phyloP scores from a whole-genome alignment of 1,139 yeast species.

The Suhomyces bokatorum region DNA sequence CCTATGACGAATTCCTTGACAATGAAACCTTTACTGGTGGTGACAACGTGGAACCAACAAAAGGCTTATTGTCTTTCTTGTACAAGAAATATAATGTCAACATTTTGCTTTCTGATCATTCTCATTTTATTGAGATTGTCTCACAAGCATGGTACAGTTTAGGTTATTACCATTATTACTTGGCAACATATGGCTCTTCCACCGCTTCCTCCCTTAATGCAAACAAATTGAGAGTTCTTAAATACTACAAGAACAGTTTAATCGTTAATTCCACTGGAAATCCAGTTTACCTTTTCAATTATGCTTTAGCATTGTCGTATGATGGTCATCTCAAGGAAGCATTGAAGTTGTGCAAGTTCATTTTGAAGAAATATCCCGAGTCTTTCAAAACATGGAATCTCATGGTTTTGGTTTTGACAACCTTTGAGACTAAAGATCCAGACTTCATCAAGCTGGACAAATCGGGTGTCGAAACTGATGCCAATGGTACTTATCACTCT shows the following conservation, averaged over 20 bases:
- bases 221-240: conserved; percentile 22
- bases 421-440: conserved; percentile 30
- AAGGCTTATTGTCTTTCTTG: conserved; percentile 33
- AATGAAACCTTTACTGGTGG: conserved; percentile 4
- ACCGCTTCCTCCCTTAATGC: conserved; percentile 21
- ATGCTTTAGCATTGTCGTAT: conserved; percentile 41
- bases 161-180: conserved; percentile 36
- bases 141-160: conserved; percentile 43
- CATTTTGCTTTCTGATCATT: conserved; percentile 31
- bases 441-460: conserved; percentile 17
- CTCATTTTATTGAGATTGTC: conserved; percentile 32
- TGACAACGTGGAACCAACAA: conserved; percentile 5
- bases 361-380: conserved; percentile 45
- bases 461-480: neutral
- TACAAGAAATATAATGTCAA: conserved; percentile 41
- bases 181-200: conserved; percentile 32
- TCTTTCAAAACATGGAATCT: conserved; percentile 50
- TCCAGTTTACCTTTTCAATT: conserved; percentile 32
- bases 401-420: conserved; percentile 34
- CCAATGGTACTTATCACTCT: conserved; percentile 5
- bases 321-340: conserved; percentile 30
- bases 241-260: conserved; percentile 37
- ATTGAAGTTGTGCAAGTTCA: conserved; percentile 42
- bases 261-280: conserved; percentile 44
- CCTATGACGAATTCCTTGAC: conserved; percentile 19